Conservation (phyloP, 2,329 filamentous ascomycete genomes). For the Penicillium fuscoglaucum region DNA sequence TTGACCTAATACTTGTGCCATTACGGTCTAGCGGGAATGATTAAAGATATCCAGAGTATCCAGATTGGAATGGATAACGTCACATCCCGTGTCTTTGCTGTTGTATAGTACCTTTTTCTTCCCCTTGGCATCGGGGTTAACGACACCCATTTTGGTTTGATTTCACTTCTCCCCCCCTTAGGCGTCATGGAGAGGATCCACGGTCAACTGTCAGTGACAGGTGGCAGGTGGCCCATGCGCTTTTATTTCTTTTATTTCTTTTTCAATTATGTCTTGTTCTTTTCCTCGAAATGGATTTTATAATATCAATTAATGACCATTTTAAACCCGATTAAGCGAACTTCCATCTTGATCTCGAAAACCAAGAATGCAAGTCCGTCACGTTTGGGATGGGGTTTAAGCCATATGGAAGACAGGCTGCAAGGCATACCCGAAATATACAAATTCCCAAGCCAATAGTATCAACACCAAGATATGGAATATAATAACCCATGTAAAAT, state of each 20-base stretch:
- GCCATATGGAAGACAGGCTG: not conserved
- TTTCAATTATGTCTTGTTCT: not conserved
- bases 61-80: conserved; percentile 5
- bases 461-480: not conserved
- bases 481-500: not conserved
- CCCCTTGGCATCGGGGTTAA: not conserved
- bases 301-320: not conserved
- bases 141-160: not conserved
- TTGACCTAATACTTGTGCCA: conserved; percentile 8
- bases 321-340: not conserved
- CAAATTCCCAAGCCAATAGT: conserved; percentile 1
- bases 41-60: not conserved
- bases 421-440: not conserved
- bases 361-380: not conserved
- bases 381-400: not conserved
- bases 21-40: not conserved
- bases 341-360: not conserved
- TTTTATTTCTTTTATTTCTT: not conserved
- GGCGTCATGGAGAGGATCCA: conserved; percentile 15
- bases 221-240: conserved; percentile 27
- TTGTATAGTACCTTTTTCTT: not conserved
- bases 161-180: not conserved
- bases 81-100: conserved; percentile 9
- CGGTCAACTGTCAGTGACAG: conserved; percentile 22
- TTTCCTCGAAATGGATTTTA: not conserved